These are phyloP conservation scores for Dryas octopetala DNA, from an alignment of 306 rosid species.

Conservation along the genomic window DNA sequence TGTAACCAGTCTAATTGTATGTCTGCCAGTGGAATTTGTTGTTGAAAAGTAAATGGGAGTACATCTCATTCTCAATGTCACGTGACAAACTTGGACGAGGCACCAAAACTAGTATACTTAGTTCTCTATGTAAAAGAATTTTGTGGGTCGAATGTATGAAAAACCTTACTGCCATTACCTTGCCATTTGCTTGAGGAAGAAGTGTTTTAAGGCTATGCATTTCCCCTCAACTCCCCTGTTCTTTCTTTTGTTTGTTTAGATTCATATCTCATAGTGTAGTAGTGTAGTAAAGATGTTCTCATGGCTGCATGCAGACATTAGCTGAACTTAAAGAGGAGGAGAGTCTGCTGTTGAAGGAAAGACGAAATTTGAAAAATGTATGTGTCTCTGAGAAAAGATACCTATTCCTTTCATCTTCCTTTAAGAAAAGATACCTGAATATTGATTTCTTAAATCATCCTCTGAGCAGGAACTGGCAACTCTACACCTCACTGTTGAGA, in stretches of 20 bases:
- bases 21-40: background rate
- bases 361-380: constrained; percentile 66
- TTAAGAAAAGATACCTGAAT: background rate
- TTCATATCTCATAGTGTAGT: background rate
- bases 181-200: background rate
- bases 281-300: background rate
- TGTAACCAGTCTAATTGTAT: background rate
- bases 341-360: constrained; percentile 62
- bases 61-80: no score
- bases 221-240: background rate
- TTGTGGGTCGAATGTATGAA: background rate
- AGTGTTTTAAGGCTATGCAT: background rate
- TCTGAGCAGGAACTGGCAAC: constrained; percentile 61
- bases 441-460: constrained; percentile 12
- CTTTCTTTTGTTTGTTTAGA: background rate
- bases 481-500: constrained; percentile 50
- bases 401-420: background rate
- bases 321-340: constrained; percentile 86
- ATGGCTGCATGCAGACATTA: constrained; percentile 58
- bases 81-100: background rate
- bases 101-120: background rate
- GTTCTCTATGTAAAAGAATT: background rate
- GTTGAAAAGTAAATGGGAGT: background rate
- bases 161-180: background rate
- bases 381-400: constrained; percentile 1